A percentile compares a stretch with the other conserved stretches of the same genome.
These are phyloP conservation scores for Juglanconis sp. DNA, from an alignment of 2,329 filamentous ascomycete genomes.

Conservation along the genomic window DNA sequence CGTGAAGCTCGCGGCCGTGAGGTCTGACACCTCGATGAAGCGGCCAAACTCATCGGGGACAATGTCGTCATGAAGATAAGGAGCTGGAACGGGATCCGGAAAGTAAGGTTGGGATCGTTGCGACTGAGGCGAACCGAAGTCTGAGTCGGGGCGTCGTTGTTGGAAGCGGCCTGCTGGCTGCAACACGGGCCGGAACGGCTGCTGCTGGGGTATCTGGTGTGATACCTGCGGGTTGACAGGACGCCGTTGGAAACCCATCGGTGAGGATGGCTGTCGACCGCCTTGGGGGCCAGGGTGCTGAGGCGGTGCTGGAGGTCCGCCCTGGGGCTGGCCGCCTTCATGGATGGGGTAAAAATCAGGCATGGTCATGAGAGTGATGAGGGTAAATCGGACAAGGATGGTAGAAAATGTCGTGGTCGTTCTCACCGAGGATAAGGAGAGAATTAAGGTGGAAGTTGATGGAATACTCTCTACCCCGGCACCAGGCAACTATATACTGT, in stretches of 20 bases:
- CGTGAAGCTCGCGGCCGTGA: constrained; percentile 34
- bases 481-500: constrained; percentile 12
- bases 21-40: constrained; percentile 31
- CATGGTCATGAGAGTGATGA: constrained; percentile 2
- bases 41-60: constrained; percentile 10
- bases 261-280: not conserved
- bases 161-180: not conserved
- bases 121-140: not conserved
- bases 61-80: constrained; percentile 6
- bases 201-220: not conserved
- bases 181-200: not conserved
- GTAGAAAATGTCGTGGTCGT: not conserved
- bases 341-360: not conserved
- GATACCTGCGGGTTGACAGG: not conserved
- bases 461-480: not conserved
- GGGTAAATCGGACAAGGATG: not conserved
- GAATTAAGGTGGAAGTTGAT: not conserved
- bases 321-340: constrained; percentile 1
- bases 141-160: not conserved
- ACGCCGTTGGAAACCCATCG: constrained; percentile 1
- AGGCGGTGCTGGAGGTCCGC: not conserved
- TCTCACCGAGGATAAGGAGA: not conserved
- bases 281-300: not conserved
- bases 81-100: not conserved
- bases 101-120: not conserved